Conservation (phyloP, 306 rosid species). For the Ochetophila trinervis region DNA sequence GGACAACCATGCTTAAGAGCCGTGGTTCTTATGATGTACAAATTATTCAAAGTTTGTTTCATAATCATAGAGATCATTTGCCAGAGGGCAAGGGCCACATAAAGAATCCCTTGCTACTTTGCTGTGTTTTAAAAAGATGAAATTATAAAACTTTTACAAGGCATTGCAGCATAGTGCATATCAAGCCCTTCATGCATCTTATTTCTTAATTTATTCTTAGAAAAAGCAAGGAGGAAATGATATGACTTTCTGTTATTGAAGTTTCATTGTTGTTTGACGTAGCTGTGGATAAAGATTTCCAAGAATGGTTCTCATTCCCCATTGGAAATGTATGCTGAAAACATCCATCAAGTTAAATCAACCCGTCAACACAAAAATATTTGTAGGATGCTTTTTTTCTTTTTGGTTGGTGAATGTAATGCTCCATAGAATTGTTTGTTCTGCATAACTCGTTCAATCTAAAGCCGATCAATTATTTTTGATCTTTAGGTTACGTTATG, state of each 20-base stretch:
- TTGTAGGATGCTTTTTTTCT: no score
- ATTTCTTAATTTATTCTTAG: background rate
- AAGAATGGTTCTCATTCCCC: no score
- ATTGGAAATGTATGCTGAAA: no score
- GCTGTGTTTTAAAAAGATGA: conserved; percentile 8
- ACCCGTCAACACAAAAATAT: background rate
- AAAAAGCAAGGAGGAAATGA: background rate
- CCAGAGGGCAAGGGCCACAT: background rate
- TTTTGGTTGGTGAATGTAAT: no score
- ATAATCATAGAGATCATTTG: conserved; percentile 12
- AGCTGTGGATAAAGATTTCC: no score
- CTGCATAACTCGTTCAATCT: no score
- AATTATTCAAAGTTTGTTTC: conserved; percentile 13
- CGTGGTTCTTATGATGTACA: conserved; percentile 9
- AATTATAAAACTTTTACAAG: conserved; percentile 14
- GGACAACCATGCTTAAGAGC: conserved; percentile 51
- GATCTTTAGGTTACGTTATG: no score
- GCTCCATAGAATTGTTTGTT: background rate
- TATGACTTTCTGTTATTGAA: background rate
- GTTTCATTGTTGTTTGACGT: background rate
- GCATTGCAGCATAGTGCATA: background rate
- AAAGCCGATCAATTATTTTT: no score
- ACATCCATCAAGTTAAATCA: no score
- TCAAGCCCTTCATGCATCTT: background rate
- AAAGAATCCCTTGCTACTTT: conserved; percentile 11